phyloP scores from a whole-genome alignment of 306 rosid species.

The Casuarina equisetifolia region DNA sequence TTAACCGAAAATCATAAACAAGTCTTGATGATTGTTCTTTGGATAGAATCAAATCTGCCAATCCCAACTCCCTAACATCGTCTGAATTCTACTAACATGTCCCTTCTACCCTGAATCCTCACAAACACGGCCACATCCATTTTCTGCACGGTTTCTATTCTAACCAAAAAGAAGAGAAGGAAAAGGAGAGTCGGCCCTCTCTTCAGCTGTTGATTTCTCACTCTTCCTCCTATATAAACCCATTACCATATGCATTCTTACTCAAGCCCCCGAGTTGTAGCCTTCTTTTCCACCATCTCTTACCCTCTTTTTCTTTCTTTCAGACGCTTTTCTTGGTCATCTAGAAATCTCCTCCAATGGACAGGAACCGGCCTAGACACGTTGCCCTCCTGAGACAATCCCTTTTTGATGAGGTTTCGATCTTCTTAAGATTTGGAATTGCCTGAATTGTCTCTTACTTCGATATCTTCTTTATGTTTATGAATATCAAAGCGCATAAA shows the following conservation, averaged over 20 bases:
- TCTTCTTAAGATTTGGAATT: neutral
- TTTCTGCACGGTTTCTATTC: neutral
- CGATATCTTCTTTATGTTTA: neutral
- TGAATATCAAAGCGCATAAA: neutral
- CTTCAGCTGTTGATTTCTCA: neutral
- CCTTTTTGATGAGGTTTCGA: constrained; percentile 76
- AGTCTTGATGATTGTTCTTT: neutral
- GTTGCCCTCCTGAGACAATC: constrained; percentile 64
- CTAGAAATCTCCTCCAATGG: constrained; percentile 39
- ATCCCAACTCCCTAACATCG: neutral
- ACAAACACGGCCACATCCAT: neutral
- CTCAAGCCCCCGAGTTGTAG: constrained; percentile 21
- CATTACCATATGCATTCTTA: constrained; percentile 28
- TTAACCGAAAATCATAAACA: neutral
- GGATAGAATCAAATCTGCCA: constrained; percentile 4
- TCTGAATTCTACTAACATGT: neutral
- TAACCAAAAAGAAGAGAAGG: neutral
- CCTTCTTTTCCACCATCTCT: neutral
- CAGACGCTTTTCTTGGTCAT: neutral
- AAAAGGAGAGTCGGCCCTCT: neutral
- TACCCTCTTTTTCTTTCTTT: constrained; percentile 15
- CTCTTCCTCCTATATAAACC: constrained; percentile 9
- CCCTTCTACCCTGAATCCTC: neutral
- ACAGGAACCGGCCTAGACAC: constrained; percentile 50
- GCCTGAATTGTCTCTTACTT: neutral